These are phyloP conservation scores for Teratosphaeria destructans DNA, from an alignment of 2,329 filamentous ascomycete genomes.

Conservation along the genomic window DNA sequence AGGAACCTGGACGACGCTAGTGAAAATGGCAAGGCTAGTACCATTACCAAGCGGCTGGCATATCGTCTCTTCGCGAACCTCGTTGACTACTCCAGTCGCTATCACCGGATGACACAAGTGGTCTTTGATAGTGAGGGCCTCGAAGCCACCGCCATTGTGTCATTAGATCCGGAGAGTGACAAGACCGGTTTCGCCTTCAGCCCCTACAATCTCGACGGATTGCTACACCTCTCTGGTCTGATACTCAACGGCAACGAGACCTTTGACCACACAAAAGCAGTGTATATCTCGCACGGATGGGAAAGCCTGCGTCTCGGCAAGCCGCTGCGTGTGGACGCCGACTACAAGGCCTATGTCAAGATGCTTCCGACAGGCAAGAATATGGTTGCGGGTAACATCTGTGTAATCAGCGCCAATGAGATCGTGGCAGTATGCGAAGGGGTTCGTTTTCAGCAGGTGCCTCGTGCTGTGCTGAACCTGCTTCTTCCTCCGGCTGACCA, in stretches of 20 bases:
- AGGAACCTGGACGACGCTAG: not conserved
- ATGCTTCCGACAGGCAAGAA: not conserved
- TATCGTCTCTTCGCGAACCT: conserved; percentile 2
- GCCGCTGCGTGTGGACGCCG: not conserved
- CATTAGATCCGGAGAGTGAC: conserved; percentile 1
- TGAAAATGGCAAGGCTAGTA: not conserved
- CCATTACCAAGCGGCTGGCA: not conserved
- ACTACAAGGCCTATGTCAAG: not conserved
- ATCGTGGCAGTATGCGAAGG: not conserved
- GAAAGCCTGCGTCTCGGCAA: not conserved
- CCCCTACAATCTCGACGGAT: conserved; percentile 27
- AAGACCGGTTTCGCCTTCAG: conserved; percentile 4
- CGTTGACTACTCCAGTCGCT: conserved; percentile 10
- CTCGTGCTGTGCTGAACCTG: not conserved
- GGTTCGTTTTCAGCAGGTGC: not conserved
- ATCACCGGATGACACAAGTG: conserved; percentile 29
- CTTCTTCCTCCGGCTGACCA: not conserved
- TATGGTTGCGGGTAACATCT: not conserved
- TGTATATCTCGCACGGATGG: conserved; percentile 26
- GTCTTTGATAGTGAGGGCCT: conserved; percentile 24
- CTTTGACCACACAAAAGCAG: conserved; percentile 16
- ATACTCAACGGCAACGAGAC: conserved; percentile 10
- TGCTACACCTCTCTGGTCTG: conserved; percentile 21
- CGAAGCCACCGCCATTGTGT: conserved; percentile 24
- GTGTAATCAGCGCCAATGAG: not conserved